Evolutionary conservation across 2,329 filamentous ascomycete genomes (phyloP), one percentile per base, ranked within the genome.

Genomic region (Dendrostoma leiphaemia): DNA sequence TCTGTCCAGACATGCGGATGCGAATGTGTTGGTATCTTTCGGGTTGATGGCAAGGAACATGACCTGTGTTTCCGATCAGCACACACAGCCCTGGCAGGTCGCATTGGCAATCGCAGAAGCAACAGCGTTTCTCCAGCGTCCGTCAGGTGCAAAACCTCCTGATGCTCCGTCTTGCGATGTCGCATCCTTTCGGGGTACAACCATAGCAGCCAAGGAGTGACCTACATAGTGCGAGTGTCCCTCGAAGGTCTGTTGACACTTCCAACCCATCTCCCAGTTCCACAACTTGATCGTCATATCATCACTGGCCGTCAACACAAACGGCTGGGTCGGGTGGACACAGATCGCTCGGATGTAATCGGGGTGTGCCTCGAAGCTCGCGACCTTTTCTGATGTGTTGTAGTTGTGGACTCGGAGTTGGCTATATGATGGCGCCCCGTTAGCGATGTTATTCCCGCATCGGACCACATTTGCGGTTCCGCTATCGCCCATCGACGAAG

Each of bases 221-320:
- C 51, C 24, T 54, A 51, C 58, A 75, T 96, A 96, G 76, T 96
- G 94, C 64, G 87, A 89, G 70, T 99, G 95, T 28, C 94, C 94
- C 71, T 97, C 93, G 66, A 97, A 99, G 41, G 54, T 59, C 54
- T 57, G 54, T 38, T 57, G 57, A 37, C 93, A 97, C 72, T 97
- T 96, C 94, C 94, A 99, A 63, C 85, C 85, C 73, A 94, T 95
- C 65, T 99, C 94, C 94, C 94, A 99, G 71, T 99, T 92, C 92
- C 94, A 99, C 48, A 97, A 81, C 80, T 94, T 96, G 69, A 97
- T 96, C 54, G 91, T 96, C 91, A 96, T 96, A 70, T 97, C 92
- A 88, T 97, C 92, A 60, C 90, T 94, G 60, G 94, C 94, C 51
- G 94, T 99, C 57, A 99, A 80, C 50, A 97, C 90, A 67, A 97